A percentile compares a stretch with the other conserved stretches of the same genome.
These are phyloP conservation scores for Backusella sp. DNA, from an alignment of 192 early-diverging fungal genomes.

Conservation along the genomic window DNA sequence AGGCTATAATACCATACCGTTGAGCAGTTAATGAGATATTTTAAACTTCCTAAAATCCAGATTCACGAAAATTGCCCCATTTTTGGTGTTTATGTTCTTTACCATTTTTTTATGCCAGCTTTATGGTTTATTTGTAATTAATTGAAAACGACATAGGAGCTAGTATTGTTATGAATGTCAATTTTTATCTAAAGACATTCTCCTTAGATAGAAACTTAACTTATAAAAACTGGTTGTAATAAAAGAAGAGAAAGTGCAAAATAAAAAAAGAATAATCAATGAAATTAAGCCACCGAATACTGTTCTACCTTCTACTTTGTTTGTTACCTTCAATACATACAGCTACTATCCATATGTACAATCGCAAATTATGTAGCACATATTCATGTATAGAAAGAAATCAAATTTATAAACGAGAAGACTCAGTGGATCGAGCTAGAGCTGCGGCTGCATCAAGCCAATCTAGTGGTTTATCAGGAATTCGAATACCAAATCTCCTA, in stretches of 20 bases:
- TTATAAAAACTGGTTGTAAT: neutral
- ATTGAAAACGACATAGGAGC: neutral
- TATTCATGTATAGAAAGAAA: neutral
- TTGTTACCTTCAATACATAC: neutral
- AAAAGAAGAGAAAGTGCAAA: neutral
- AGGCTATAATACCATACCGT: neutral
- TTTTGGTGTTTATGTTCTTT: neutral
- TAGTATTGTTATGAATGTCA: neutral
- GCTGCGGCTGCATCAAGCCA: neutral
- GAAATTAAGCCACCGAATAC: neutral
- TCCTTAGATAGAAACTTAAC: neutral
- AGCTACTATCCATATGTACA: neutral
- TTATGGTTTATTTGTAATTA: neutral
- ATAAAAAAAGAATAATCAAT: neutral
- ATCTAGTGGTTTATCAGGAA: neutral
- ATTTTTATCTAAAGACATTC: neutral
- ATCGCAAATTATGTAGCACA: neutral
- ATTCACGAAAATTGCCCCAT: neutral
- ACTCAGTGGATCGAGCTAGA: neutral
- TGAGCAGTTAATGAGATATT: neutral
- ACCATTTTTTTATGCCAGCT: neutral
- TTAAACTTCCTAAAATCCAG: neutral
- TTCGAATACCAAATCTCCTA: neutral
- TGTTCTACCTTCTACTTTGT: neutral
- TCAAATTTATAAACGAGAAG: neutral